Evolutionary conservation across 139 green algal species (phyloP).

Genomic region (Limnomonas spitsbergensis): DNA sequence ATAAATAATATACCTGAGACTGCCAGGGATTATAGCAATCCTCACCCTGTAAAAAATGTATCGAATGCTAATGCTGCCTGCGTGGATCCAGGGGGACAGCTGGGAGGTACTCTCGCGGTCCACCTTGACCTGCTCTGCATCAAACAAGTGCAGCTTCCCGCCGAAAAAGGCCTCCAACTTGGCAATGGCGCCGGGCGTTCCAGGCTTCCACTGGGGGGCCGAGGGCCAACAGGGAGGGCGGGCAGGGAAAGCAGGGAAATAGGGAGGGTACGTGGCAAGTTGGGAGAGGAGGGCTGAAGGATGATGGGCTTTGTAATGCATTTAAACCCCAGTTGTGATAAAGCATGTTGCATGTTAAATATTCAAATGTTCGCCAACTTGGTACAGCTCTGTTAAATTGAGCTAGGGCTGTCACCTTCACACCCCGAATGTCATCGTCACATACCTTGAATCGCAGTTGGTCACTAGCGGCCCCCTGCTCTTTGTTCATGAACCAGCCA

Average conservation of each 20-base stretch:
- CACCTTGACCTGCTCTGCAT: constrained; percentile 67
- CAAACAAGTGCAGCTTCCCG: constrained; percentile 63
- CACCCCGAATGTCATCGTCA: too few relatives aligned
- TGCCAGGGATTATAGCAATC: neutral
- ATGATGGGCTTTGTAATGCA: neutral
- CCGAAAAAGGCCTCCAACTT: constrained; percentile 70
- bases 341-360: too few relatives aligned
- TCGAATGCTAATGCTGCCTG: constrained; percentile 75
- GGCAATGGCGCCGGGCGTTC: constrained; percentile 48
- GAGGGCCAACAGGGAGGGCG: neutral
- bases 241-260: neutral
- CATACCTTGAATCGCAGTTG: constrained; percentile 71
- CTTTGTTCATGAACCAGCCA: constrained; percentile 71
- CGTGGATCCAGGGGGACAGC: constrained; percentile 91
- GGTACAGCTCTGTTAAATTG: too few relatives aligned
- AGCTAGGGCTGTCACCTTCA: too few relatives aligned
- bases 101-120: constrained; percentile 76
- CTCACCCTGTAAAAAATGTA: constrained; percentile 63
- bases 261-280: too few relatives aligned
- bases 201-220: constrained; percentile 77
- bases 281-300: too few relatives aligned
- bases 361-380: too few relatives aligned
- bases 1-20: too few relatives aligned
- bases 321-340: neutral
- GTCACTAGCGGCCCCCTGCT: constrained; percentile 70